Evolutionary conservation across 148 eudicot genomes (phyloP).

Genomic region (Chenopodium formosanum): DNA sequence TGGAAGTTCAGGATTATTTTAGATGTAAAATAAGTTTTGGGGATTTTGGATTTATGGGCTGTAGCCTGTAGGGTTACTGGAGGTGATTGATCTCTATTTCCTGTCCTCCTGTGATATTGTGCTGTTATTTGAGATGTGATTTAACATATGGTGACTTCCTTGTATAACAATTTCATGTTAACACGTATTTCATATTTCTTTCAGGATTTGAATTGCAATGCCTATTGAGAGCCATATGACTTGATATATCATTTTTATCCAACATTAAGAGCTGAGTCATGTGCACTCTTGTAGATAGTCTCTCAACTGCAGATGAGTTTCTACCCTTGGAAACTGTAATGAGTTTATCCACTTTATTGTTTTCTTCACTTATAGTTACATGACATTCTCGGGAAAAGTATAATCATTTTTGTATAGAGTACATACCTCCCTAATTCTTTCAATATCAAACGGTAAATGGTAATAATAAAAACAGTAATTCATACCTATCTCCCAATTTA

Average conservation of each 20-base stretch:
- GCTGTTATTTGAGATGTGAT: neutral
- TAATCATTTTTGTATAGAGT: slow-evolving; percentile 41
- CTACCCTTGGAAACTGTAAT: slow-evolving; percentile 83
- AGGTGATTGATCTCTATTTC: neutral
- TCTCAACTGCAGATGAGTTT: slow-evolving; percentile 88
- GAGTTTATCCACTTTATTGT: slow-evolving; percentile 12
- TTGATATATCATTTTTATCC: neutral
- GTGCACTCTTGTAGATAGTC: slow-evolving; percentile 69
- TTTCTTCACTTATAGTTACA: slow-evolving; percentile 27
- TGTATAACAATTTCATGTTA: neutral
- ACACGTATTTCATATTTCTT: neutral
- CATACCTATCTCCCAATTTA: neutral
- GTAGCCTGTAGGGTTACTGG: neutral
- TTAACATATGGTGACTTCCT: neutral
- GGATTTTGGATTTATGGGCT: neutral
- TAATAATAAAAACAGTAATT: slow-evolving; percentile 16
- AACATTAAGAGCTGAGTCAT: slow-evolving; percentile 34
- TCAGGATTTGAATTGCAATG: slow-evolving; percentile 23
- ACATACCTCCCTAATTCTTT: slow-evolving; percentile 30
- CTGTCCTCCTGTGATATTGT: neutral
- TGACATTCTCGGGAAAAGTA: slow-evolving; percentile 27
- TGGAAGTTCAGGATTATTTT: too few species aligned
- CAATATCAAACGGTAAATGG: slow-evolving; percentile 7
- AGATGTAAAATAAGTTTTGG: neutral
- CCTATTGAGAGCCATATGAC: neutral